Percentiles rank a stretch among this genome's conserved stretches.
These are phyloP conservation scores for Puccinia triticina DNA, from an alignment of 1,284 basidiomycete species.

Conservation along the genomic window DNA sequence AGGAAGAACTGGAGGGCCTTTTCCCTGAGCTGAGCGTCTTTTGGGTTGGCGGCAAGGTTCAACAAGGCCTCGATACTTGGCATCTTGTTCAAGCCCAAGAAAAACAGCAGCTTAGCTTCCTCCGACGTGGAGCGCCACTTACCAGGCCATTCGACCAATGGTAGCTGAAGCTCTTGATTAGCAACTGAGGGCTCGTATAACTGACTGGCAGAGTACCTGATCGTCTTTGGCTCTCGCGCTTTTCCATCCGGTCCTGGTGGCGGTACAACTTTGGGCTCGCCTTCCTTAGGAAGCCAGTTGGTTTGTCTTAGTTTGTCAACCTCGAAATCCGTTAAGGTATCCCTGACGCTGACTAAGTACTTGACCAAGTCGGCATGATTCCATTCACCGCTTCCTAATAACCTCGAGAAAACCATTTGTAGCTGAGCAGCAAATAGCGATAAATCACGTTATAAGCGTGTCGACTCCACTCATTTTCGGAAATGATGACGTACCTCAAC, in stretches of 20 bases:
- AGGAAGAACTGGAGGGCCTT: slow-evolving; percentile 58
- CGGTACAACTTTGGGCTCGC: slow-evolving; percentile 55
- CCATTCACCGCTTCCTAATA: slow-evolving; percentile 62
- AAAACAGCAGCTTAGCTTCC: slow-evolving; percentile 84
- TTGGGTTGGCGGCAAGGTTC: slow-evolving; percentile 67
- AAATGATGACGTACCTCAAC: slow-evolving; percentile 65
- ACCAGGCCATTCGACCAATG: slow-evolving; percentile 82
- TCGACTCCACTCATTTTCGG: slow-evolving; percentile 63
- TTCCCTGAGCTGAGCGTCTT: slow-evolving; percentile 61
- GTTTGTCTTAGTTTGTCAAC: slow-evolving; percentile 74
- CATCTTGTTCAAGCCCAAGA: slow-evolving; percentile 73
- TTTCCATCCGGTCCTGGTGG: slow-evolving; percentile 65
- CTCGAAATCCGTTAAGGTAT: slow-evolving; percentile 72
- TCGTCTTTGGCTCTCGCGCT: slow-evolving; percentile 63
- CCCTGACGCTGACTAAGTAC: slow-evolving; percentile 83
- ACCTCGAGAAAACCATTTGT: slow-evolving; percentile 62
- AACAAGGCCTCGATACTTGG: slow-evolving; percentile 74
- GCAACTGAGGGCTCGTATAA: slow-evolving; percentile 78
- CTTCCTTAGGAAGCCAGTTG: slow-evolving; percentile 76
- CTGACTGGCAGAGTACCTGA: slow-evolving; percentile 57
- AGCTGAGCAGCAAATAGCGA: slow-evolving; percentile 46
- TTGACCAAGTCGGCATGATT: slow-evolving; percentile 66
- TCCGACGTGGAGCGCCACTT: slow-evolving; percentile 80
- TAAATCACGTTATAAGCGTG: slow-evolving; percentile 63
- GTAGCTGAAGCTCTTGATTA: slow-evolving; percentile 75